Evolutionary conservation across 75 land plant genomes (phyloP).

Genomic region (Chamaecyparis obtusa): DNA sequence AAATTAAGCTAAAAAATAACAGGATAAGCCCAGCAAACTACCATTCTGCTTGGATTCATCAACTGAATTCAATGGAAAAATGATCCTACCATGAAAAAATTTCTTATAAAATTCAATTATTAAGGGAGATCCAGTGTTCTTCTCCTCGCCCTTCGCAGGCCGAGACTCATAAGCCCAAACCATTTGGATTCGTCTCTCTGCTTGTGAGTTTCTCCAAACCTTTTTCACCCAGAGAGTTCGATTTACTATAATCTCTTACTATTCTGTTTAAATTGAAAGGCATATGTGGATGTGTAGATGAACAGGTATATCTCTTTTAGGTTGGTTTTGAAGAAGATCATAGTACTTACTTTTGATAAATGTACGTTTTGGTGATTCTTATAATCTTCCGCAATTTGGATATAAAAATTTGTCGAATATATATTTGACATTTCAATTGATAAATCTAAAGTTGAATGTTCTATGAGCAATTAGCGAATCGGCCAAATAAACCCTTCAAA

Average conservation of each 20-base stretch:
- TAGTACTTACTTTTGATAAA: too few species aligned
- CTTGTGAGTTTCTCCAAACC: background rate
- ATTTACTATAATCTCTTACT: too few species aligned
- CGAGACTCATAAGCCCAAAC: background rate
- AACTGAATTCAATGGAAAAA: background rate
- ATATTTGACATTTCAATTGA: background rate
- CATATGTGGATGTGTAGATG: background rate
- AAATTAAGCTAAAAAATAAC: background rate
- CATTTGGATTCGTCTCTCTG: background rate
- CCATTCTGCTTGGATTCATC: background rate
- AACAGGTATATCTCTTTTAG: background rate
- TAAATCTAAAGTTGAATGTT: background rate
- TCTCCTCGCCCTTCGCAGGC: background rate
- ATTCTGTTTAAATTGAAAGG: background rate
- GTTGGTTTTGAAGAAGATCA: too few species aligned
- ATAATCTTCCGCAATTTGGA: background rate
- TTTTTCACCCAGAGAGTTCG: background rate
- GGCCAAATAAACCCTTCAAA: background rate
- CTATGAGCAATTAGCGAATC: background rate
- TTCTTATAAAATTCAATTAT: background rate
- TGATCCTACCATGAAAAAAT: background rate
- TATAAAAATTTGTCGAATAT: background rate
- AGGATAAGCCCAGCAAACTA: background rate
- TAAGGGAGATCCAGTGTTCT: background rate
- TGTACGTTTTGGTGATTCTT: background rate